These are phyloP conservation scores for Ustilago lituana DNA, from an alignment of 1,284 basidiomycete genomes.

Conservation along the genomic window DNA sequence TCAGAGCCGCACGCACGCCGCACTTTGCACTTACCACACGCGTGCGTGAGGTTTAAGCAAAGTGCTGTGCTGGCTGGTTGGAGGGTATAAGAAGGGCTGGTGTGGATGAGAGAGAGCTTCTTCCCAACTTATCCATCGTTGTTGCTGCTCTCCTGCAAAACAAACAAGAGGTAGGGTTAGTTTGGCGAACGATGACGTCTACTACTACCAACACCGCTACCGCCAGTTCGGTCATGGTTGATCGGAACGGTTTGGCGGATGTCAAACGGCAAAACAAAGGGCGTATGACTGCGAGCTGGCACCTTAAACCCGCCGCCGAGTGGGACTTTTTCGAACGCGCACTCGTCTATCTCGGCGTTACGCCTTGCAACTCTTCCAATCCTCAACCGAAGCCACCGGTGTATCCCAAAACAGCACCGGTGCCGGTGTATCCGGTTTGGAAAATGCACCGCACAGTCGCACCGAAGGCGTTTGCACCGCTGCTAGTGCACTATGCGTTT, in stretches of 20 bases:
- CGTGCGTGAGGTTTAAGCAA: too few relatives aligned
- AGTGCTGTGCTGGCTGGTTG: too few relatives aligned
- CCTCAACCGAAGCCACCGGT: slow-evolving; percentile 13
- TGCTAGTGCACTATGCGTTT: slow-evolving; percentile 30
- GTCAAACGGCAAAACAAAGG: slow-evolving; percentile 8
- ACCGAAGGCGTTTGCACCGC: slow-evolving; percentile 34
- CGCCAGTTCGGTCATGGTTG: too few relatives aligned
- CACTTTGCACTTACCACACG: too few relatives aligned
- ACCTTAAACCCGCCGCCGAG: slow-evolving; percentile 8
- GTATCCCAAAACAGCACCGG: slow-evolving; percentile 22
- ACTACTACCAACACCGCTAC: too few relatives aligned
- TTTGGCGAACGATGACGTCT: too few relatives aligned
- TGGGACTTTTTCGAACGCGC: slow-evolving; percentile 12
- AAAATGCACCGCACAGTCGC: slow-evolving; percentile 33
- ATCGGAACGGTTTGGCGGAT: not conserved
- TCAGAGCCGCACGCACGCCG: too few relatives aligned
- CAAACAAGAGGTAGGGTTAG: too few relatives aligned
- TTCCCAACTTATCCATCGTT: too few relatives aligned
- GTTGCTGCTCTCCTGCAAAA: too few relatives aligned
- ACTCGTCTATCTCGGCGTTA: slow-evolving; percentile 16
- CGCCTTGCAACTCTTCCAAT: not conserved
- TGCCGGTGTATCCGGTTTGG: slow-evolving; percentile 45
- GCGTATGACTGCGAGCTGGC: slow-evolving; percentile 28
- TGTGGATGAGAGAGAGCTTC: too few relatives aligned
- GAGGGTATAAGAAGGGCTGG: too few relatives aligned